phyloP scores from a whole-genome alignment of 225 moss, liverwort and hornwort species.

The Asterella californica region DNA sequence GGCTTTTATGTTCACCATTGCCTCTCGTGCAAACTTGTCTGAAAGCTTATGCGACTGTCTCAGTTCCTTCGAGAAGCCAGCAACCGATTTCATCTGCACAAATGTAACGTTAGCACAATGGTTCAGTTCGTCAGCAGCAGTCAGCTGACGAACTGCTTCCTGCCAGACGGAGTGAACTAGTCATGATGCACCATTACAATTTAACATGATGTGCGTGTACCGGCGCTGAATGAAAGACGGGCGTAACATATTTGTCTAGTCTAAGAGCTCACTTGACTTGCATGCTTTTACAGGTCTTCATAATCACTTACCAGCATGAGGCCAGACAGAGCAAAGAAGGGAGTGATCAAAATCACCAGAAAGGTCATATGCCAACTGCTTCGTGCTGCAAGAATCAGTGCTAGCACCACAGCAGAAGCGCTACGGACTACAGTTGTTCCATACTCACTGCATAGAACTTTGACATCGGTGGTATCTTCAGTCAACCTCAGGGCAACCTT shows the following conservation, averaged over 20 bases:
- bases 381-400: not conserved
- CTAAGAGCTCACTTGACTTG: too few relatives aligned
- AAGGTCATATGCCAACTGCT: slow-evolving; percentile 17
- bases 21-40: slow-evolving; percentile 11
- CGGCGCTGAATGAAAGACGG: too few relatives aligned
- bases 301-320: not conserved
- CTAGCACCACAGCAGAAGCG: not conserved
- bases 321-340: slow-evolving; percentile 4
- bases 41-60: slow-evolving; percentile 2
- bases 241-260: too few relatives aligned
- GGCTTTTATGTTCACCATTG: slow-evolving; percentile 11
- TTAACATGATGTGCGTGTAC: too few relatives aligned
- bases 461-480: not conserved
- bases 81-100: slow-evolving; percentile 10
- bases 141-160: too few relatives aligned
- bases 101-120: not conserved
- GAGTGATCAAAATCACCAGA: not conserved
- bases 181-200: too few relatives aligned
- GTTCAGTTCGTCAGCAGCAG: too few relatives aligned
- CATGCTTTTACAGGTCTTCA: too few relatives aligned
- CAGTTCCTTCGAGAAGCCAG: slow-evolving; percentile 7
- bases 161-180: too few relatives aligned
- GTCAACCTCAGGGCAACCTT: not conserved
- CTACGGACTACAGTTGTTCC: not conserved
- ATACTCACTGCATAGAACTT: not conserved